These are phyloP conservation scores for Aspergillus incahuasiensis DNA, from an alignment of 495 filamentous ascomycete species.

Conservation along the genomic window DNA sequence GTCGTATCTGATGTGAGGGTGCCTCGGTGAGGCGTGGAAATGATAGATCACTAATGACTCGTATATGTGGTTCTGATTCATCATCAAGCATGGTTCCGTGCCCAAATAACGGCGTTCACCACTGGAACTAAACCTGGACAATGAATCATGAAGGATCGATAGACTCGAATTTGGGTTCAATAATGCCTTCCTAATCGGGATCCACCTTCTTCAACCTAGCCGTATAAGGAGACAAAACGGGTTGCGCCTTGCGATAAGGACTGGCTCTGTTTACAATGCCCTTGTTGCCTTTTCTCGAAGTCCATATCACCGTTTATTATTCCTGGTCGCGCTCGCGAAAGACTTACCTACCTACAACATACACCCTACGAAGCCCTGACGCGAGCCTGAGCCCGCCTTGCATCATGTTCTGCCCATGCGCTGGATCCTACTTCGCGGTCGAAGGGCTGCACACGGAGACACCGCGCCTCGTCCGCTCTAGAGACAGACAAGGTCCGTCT, in stretches of 20 bases:
- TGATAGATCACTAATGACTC: not conserved
- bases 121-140: not conserved
- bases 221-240: not conserved
- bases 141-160: not conserved
- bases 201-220: not conserved
- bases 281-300: not conserved
- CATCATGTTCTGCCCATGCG: constrained; percentile 13
- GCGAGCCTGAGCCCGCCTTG: not conserved
- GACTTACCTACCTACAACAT: not conserved
- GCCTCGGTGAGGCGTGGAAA: not conserved
- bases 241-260: not conserved
- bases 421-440: constrained; percentile 9
- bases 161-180: constrained; percentile 7
- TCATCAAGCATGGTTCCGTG: too few species aligned
- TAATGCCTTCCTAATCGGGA: constrained; percentile 2
- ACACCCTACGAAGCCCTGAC: too few species aligned
- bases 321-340: not conserved
- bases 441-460: constrained; percentile 13
- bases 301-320: not conserved
- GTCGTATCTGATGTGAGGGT: too few species aligned
- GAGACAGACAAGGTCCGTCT: not conserved
- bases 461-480: constrained; percentile 14
- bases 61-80: not conserved
- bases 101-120: too few species aligned
- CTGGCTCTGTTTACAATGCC: not conserved